A percentile compares a stretch with the other conserved stretches of the same genome.
Evolutionary conservation across 192 early-diverging fungal species (phyloP).

Genomic region (Gorgonomyces haynaldii): DNA sequence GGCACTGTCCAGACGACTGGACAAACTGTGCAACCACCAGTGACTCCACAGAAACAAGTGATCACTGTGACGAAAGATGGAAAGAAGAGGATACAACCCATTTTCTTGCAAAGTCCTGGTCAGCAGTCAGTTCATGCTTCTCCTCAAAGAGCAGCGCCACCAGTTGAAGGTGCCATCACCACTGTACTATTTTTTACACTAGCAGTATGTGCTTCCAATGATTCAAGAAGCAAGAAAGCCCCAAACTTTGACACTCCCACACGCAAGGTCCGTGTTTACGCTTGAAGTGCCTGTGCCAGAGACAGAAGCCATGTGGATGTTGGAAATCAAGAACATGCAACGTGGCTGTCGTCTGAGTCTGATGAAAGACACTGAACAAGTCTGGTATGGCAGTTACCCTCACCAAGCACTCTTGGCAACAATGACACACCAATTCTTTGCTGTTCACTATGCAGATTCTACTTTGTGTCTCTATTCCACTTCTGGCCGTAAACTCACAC

Average conservation of each 20-base stretch:
- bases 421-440: constrained; percentile 45
- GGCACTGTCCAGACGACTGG: constrained; percentile 2
- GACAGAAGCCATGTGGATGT: background rate
- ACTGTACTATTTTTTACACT: constrained; percentile 4
- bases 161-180: constrained; percentile 4
- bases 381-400: constrained; percentile 53
- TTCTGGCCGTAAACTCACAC: constrained; percentile 57
- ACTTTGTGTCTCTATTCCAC: constrained; percentile 51
- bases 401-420: constrained; percentile 46
- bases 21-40: constrained; percentile 1
- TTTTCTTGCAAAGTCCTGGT: constrained; percentile 2
- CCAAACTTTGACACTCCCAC: constrained; percentile 14
- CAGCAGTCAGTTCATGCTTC: constrained; percentile 5
- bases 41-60: constrained; percentile 24
- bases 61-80: constrained; percentile 67
- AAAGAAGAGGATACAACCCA: constrained; percentile 70
- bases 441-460: constrained; percentile 54
- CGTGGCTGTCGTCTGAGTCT: constrained; percentile 4
- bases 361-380: constrained; percentile 24
- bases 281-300: constrained; percentile 1
- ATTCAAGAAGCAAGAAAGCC: constrained; percentile 4
- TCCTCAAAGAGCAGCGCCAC: no score
- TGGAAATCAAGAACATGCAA: constrained; percentile 19
- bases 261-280: background rate
- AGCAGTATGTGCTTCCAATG: constrained; percentile 18